Base-by-base conservation (phyloP, 768 basidiomycete genomes). In the Naematelia aurantialba region DNA sequence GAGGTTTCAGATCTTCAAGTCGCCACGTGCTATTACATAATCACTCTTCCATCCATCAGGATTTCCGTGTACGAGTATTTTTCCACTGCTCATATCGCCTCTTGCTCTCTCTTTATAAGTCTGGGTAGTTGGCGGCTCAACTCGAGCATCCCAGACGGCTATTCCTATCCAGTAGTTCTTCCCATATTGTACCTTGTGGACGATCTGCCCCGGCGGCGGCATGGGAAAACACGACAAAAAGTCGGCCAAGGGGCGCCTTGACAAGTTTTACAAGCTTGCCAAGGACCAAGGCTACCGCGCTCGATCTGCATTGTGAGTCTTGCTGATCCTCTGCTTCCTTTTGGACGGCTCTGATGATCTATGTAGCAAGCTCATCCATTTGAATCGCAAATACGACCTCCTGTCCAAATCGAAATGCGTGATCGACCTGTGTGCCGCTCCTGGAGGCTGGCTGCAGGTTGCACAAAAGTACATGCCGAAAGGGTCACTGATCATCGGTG, bases 231-330 rank as follows among this genome's bases (percentile, higher is more conserved):
- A 70, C 68, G 72, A 77, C 58, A 77, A 77, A 67, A 77, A 77
- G 63, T 72, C 74, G 24, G 92, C 91, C 65, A 94, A 94, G 79
- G 90, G 89, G 67, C 90, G 92, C 72, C 82, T 94, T 50, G 92
- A 97, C 79, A 94, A 94, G 79, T 97, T 94, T 79, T 97, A 97
- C 80, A 91, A 90, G 75, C 88, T 93, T 74, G 90, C 89, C 74
- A 98, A 93, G 79, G 94, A 98, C 81, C 96, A 99, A 81, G 96
- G 96, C 61, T 99, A 93, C 77, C 89, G 96, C 63, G 96, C 96
- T 68, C 96, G 96, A 82, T 99, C 96, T 14, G 96, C 96, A 1
- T 78, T 78, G 77, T 78, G 44, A 72, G 77, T 76, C 10, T 44
- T 12, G 19, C 30, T 13, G 13, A 21, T 22, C 54, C 30, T 29